These are phyloP conservation scores for Linnemannia zychae DNA, from an alignment of 192 early-diverging fungal species.

Conservation along the genomic window DNA sequence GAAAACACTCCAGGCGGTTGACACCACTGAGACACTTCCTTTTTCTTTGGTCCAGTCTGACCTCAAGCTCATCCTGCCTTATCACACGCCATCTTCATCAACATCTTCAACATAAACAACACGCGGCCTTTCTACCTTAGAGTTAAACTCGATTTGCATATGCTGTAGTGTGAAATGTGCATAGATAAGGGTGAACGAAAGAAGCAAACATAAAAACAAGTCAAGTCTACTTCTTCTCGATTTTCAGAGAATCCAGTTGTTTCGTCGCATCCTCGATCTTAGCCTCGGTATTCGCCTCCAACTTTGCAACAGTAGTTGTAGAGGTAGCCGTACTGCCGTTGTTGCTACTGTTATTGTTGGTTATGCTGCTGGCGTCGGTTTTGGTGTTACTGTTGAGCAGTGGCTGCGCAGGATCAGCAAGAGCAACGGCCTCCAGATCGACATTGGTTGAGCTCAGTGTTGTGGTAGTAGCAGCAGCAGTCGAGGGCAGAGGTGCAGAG, in stretches of 20 bases:
- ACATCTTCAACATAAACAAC: no score
- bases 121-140: not conserved
- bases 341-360: not conserved
- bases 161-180: not conserved
- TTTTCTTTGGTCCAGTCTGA: slow-evolving; percentile 18
- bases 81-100: not conserved
- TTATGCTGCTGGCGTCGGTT: not conserved
- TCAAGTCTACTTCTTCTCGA: slow-evolving; percentile 13
- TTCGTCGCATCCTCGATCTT: slow-evolving; percentile 5
- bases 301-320: not conserved
- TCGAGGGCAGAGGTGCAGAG: not conserved
- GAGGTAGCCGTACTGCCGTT: not conserved
- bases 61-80: slow-evolving; percentile 26
- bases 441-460: not conserved
- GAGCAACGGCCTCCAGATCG: not conserved
- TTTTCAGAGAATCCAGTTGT: slow-evolving; percentile 3
- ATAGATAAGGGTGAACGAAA: not conserved
- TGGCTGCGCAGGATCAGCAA: not conserved
- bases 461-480: not conserved
- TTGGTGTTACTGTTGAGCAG: not conserved
- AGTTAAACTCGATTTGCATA: not conserved
- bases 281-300: not conserved
- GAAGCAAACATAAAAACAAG: not conserved
- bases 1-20: not conserved
- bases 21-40: not conserved